Percentiles rank a stretch among this genome's conserved stretches.
Conservation (phyloP, 2,329 filamentous ascomycete genomes). For the Ophiostoma sp. region DNA sequence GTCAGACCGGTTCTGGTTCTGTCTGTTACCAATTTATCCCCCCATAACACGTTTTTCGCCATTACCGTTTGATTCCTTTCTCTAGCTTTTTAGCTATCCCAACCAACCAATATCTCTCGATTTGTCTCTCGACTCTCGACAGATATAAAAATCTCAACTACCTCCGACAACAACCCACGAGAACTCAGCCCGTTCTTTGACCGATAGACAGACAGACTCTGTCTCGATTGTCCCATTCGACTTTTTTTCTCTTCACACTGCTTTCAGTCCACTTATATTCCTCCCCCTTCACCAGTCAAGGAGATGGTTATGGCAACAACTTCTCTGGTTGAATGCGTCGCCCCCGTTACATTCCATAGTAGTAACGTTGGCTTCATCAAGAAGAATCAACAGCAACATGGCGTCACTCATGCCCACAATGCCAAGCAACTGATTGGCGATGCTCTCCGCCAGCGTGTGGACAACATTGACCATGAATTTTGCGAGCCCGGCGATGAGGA, state of each 20-base stretch:
- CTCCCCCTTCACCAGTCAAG: slow-evolving; percentile 32
- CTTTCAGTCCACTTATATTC: neutral
- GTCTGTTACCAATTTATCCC: slow-evolving; percentile 94
- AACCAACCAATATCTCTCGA: neutral
- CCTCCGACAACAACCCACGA: neutral
- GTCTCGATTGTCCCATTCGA: neutral
- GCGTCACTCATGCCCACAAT: slow-evolving; percentile 40
- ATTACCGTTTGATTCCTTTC: slow-evolving; percentile 21
- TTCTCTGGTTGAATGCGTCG: slow-evolving; percentile 53
- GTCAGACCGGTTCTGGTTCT: slow-evolving; percentile 86
- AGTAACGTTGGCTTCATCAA: slow-evolving; percentile 53
- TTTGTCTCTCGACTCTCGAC: slow-evolving; percentile 5
- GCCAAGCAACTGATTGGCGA: slow-evolving; percentile 83
- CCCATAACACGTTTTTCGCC: slow-evolving; percentile 67
- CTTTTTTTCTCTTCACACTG: neutral
- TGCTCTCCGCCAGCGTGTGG: slow-evolving; percentile 81
- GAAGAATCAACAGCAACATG: slow-evolving; percentile 42
- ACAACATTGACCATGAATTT: slow-evolving; percentile 78
- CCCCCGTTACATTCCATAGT: slow-evolving; percentile 49
- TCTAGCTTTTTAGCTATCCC: slow-evolving; percentile 3
- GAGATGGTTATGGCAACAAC: slow-evolving; percentile 68
- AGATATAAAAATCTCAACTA: neutral
- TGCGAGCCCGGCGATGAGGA: slow-evolving; percentile 95
- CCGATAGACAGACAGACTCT: neutral
- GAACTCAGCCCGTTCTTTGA: neutral